Evolutionary conservation across 306 rosid genomes (phyloP).

Genomic region (Betula pendula): DNA sequence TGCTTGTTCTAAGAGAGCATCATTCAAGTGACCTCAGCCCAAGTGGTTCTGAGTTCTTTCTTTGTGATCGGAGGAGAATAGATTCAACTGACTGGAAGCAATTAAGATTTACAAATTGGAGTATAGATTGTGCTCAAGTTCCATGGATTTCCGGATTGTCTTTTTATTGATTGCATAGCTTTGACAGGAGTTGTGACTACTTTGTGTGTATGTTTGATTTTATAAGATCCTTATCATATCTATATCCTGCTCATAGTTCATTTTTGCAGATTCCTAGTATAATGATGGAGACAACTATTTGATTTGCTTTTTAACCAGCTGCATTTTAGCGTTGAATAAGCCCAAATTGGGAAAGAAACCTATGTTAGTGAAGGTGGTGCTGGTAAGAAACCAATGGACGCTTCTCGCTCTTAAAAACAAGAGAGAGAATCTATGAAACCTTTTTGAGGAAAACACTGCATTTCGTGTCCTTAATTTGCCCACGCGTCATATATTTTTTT

Average conservation of each 20-base stretch:
- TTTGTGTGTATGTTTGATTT: background rate
- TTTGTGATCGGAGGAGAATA: background rate
- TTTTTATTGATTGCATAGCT: background rate
- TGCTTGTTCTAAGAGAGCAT: background rate
- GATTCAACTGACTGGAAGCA: background rate
- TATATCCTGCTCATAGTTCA: background rate
- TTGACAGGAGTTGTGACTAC: background rate
- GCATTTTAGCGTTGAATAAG: background rate
- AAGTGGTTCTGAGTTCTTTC: background rate
- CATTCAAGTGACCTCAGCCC: slow-evolving; percentile 3
- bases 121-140: background rate
- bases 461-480: too few relatives aligned
- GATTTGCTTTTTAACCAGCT: background rate
- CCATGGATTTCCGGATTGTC: background rate
- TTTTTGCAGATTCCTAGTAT: background rate
- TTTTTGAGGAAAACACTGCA: too few relatives aligned
- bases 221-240: background rate
- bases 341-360: background rate
- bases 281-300: background rate
- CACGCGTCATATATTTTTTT: too few relatives aligned
- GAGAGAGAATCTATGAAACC: too few relatives aligned
- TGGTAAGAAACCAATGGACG: too few relatives aligned
- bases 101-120: background rate
- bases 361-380: background rate
- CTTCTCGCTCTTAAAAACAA: too few relatives aligned